Evolutionary conservation across 192 early-diverging fungal species (phyloP), one percentile per base, ranked within the genome.

Genomic region (Linderina pennispora): DNA sequence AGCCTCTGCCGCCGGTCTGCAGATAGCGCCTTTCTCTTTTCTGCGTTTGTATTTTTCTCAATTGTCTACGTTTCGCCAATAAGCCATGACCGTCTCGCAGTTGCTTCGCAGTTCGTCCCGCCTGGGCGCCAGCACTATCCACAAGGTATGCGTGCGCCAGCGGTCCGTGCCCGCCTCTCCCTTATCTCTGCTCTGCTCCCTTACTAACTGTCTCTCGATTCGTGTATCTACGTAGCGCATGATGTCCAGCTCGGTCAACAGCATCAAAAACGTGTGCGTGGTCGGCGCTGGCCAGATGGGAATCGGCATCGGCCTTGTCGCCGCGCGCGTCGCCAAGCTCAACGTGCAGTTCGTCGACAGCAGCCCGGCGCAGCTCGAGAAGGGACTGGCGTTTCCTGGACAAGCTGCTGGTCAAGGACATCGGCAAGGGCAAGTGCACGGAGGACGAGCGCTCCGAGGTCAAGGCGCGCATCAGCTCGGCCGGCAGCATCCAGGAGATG

Each of bases 251-350:
- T 46, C 56, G 0, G 48, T 28, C 2, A 52, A 19, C 37, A 42
- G n/a, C 8, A 61, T 72, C 57, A 65, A 72, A 46, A 48, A 36
- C 34, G 36, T 90, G 16, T 91, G 92, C 40, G 86, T 98, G 24
- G 77, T 98, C 43, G 95, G 95, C 35, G 86, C 91, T 14, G 95
- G 95, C 8, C 95, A 98, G 67, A 98, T 98, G 95, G 86, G 87
- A 23, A 74, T 85, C 23, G 88, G 88, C 18, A 98, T 98, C 56
- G 92, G 87, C 4, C 80, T 89, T 28, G 96, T 98, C 8, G 80
- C 86, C 20, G 91, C 93, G 15, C 81, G 84, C 32, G 75, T 84
- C 3, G 85, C 93, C 40, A 80, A 89, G 59, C 58, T 87, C 17
- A 79, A 80, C 35, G 88, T 92, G 4, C 72, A 87, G 43, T 53